Percentiles rank a stretch among this genome's conserved stretches.
These are phyloP conservation scores for Rhipidocladum racemiflorum DNA, from an alignment of 176 grass and related monocot species.

Conservation along the genomic window DNA sequence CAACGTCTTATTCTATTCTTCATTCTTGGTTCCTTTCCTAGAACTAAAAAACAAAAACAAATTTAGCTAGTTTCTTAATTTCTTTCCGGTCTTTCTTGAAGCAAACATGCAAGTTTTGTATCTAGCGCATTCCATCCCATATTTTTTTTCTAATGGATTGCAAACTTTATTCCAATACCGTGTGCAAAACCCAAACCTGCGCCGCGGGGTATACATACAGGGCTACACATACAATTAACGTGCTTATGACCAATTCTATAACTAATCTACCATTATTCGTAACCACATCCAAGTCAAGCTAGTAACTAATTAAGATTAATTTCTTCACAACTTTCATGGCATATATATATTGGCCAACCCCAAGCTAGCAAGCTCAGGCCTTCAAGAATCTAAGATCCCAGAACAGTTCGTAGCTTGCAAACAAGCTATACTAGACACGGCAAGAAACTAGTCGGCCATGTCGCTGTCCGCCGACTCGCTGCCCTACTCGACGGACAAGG, in stretches of 20 bases:
- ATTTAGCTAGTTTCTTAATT: background rate
- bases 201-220: background rate
- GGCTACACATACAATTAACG: background rate
- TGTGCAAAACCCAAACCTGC: background rate
- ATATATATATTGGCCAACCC: background rate
- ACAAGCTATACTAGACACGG: background rate
- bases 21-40: background rate
- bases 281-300: too few species aligned
- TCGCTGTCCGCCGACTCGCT: slow-evolving; percentile 38
- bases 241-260: background rate
- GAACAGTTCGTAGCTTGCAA: background rate
- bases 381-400: background rate
- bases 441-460: slow-evolving; percentile 11
- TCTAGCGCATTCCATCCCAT: background rate
- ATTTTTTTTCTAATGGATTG: background rate
- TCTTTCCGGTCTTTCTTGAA: background rate
- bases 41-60: background rate
- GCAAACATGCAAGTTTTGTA: background rate
- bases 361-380: background rate
- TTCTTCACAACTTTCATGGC: background rate
- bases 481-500: slow-evolving; percentile 43
- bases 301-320: too few species aligned
- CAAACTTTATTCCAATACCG: background rate
- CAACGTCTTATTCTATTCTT: too few species aligned
- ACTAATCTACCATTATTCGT: background rate